These are phyloP conservation scores for Ustulina deusta DNA, from an alignment of 2,329 filamentous ascomycete genomes.

Conservation along the genomic window DNA sequence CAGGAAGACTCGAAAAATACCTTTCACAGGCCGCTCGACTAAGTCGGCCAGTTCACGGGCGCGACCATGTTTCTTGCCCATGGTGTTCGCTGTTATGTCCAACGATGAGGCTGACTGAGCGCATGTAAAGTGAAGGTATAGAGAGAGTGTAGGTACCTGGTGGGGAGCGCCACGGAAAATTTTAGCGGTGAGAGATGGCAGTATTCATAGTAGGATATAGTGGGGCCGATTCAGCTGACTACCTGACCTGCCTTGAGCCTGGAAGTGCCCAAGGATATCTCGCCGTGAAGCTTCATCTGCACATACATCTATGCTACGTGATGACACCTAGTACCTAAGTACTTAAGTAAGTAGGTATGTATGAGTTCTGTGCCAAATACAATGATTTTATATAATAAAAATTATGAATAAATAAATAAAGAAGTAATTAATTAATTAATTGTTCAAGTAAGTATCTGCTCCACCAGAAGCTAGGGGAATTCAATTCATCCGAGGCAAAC, in stretches of 20 bases:
- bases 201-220: slow-evolving; percentile 46
- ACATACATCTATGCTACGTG: too few relatives aligned
- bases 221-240: slow-evolving; percentile 7
- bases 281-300: too few relatives aligned
- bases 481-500: not conserved
- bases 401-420: too few relatives aligned
- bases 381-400: too few relatives aligned
- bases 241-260: too few relatives aligned
- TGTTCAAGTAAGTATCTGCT: not conserved
- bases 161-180: slow-evolving; percentile 54
- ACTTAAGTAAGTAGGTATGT: too few relatives aligned
- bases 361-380: too few relatives aligned
- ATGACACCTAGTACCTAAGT: too few relatives aligned
- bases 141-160: not conserved
- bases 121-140: slow-evolving; percentile 28
- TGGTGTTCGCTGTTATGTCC: slow-evolving; percentile 53
- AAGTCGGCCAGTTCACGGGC: slow-evolving; percentile 72
- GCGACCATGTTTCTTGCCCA: slow-evolving; percentile 65
- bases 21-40: slow-evolving; percentile 71
- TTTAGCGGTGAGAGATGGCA: slow-evolving; percentile 65
- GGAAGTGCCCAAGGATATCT: too few relatives aligned
- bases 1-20: slow-evolving; percentile 55
- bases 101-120: slow-evolving; percentile 9
- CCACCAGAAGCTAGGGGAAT: not conserved
- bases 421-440: too few relatives aligned